A percentile compares a stretch with the other conserved stretches of the same genome.
phyloP scores from a whole-genome alignment of 2,329 filamentous ascomycete genomes.

The Fonsecaea monophora region DNA sequence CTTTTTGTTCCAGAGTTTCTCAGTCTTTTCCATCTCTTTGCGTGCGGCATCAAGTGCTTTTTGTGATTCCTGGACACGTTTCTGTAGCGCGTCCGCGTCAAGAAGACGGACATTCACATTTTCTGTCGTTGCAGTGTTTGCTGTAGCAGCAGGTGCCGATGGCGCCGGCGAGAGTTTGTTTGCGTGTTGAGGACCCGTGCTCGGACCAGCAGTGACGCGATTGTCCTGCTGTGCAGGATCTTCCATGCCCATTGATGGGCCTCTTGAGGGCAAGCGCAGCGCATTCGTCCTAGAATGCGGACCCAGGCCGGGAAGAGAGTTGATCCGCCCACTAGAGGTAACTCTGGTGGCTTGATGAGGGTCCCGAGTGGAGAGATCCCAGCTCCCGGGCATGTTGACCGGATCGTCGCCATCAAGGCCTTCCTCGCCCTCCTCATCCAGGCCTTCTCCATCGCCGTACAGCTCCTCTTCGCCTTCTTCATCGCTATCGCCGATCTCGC shows the following conservation, averaged over 20 bases:
- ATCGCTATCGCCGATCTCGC: slow-evolving; percentile 31
- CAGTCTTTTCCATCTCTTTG: slow-evolving; percentile 65
- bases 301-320: slow-evolving; percentile 27
- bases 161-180: neutral
- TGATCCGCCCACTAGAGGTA: slow-evolving; percentile 15
- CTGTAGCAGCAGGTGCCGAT: neutral
- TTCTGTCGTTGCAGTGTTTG: neutral
- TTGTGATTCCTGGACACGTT: slow-evolving; percentile 50
- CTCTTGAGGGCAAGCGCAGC: slow-evolving; percentile 12
- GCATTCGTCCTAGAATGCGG: slow-evolving; percentile 30
- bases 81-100: slow-evolving; percentile 50
- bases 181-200: neutral
- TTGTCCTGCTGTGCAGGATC: slow-evolving; percentile 5
- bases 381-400: slow-evolving; percentile 32
- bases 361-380: slow-evolving; percentile 22
- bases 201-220: slow-evolving; percentile 1
- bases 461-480: slow-evolving; percentile 29
- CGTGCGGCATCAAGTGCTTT: slow-evolving; percentile 76
- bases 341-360: slow-evolving; percentile 8
- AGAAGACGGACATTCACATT: slow-evolving; percentile 47
- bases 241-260: slow-evolving; percentile 1
- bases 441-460: slow-evolving; percentile 26
- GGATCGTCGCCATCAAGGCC: slow-evolving; percentile 11
- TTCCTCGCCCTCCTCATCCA: slow-evolving; percentile 23
- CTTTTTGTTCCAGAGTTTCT: slow-evolving; percentile 48